Percentiles rank a stretch among this genome's conserved stretches.
These are phyloP conservation scores for Aspergillus affinis DNA, from an alignment of 495 filamentous ascomycete genomes.

Conservation along the genomic window DNA sequence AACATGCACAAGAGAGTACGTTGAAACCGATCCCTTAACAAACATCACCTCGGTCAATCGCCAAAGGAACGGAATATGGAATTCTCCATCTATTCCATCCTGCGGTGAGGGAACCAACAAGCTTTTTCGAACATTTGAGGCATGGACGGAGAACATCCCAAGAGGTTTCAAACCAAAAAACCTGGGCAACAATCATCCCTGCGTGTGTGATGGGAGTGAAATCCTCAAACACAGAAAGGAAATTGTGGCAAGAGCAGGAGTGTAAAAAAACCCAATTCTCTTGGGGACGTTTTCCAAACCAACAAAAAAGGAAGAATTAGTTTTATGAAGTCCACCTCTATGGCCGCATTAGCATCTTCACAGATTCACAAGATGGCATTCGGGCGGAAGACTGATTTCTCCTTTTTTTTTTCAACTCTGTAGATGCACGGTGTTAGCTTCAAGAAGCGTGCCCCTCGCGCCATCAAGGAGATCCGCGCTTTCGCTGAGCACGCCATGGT, in stretches of 20 bases:
- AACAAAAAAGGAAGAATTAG: constrained; percentile 50
- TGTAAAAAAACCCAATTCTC: neutral
- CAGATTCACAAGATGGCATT: constrained; percentile 48
- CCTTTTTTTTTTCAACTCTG: constrained; percentile 37
- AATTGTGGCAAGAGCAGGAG: neutral
- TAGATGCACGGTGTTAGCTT: constrained; percentile 95
- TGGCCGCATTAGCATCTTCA: constrained; percentile 36
- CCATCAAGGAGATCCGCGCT: constrained; percentile 97
- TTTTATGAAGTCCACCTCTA: constrained; percentile 71
- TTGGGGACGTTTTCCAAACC: constrained; percentile 6
- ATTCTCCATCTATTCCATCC: constrained; percentile 12
- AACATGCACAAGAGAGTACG: constrained; percentile 99
- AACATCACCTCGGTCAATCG: neutral
- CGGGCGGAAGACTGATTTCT: constrained; percentile 59
- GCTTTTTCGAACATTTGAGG: constrained; percentile 25
- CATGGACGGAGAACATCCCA: constrained; percentile 28
- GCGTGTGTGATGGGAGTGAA: constrained; percentile 2
- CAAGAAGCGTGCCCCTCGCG: constrained; percentile 98
- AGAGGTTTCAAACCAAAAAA: neutral
- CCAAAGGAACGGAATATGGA: constrained; percentile 1
- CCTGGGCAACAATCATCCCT: neutral
- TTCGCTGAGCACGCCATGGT: constrained; percentile 96
- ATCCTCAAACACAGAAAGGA: neutral
- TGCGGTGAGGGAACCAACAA: constrained; percentile 25
- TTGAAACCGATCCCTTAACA: constrained; percentile 34